Evolutionary conservation across 768 basidiomycete genomes (phyloP).

Genomic region (Termitomyces sp.): DNA sequence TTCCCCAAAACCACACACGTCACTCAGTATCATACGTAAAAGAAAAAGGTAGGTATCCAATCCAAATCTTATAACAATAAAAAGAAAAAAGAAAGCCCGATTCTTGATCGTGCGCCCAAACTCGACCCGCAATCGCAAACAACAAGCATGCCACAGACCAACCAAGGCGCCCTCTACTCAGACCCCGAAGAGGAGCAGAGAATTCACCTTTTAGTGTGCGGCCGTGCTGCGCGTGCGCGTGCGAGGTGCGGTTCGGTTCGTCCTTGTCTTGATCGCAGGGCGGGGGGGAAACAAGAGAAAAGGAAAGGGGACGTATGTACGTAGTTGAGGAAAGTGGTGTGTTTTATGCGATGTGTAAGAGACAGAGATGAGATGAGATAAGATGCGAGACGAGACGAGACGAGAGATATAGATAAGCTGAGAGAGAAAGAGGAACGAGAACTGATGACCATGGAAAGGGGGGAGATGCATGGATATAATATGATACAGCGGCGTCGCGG

Average conservation of each 20-base stretch:
- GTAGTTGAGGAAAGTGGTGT: background rate
- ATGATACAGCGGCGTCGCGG: background rate
- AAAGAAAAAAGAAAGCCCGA: too few relatives aligned
- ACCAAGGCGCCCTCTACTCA: constrained; percentile 4
- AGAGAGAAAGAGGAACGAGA: background rate
- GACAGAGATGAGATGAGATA: background rate
- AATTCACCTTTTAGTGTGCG: constrained; percentile 11
- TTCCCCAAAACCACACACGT: too few relatives aligned
- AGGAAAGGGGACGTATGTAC: background rate
- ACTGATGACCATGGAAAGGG: background rate
- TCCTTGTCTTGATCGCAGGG: background rate
- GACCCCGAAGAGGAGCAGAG: constrained; percentile 19
- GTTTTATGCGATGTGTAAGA: background rate
- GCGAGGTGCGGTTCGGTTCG: background rate
- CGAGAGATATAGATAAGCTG: constrained; percentile 3
- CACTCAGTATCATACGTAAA: too few relatives aligned
- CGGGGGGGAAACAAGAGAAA: background rate
- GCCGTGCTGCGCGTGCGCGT: background rate
- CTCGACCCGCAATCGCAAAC: background rate
- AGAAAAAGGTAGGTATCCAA: too few relatives aligned
- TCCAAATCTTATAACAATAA: too few relatives aligned
- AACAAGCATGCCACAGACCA: background rate
- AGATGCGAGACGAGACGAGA: background rate
- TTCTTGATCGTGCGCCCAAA: too few relatives aligned
- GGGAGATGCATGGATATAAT: background rate